These are phyloP conservation scores for Jaltomata sinuosa DNA, from an alignment of 257 asterid genomes.

Conservation along the genomic window DNA sequence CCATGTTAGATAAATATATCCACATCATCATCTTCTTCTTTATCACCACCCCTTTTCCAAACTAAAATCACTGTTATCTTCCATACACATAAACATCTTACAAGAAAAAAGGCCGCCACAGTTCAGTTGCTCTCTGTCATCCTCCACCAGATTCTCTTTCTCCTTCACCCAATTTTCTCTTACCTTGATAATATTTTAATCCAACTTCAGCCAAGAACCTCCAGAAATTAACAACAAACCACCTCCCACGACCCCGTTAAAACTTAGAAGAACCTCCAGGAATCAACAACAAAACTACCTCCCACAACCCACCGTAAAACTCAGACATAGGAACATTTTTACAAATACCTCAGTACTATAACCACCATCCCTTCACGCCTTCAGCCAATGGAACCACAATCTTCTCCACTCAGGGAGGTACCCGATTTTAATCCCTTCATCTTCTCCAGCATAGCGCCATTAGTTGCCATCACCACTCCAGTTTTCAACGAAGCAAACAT, in stretches of 20 bases:
- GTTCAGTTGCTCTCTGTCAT: not conserved
- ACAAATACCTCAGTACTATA: not conserved
- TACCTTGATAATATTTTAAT: not conserved
- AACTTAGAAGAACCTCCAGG: not conserved
- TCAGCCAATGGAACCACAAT: not conserved
- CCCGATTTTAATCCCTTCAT: not conserved
- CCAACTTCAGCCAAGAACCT: not conserved
- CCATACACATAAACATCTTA: no score
- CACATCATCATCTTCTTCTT: no score
- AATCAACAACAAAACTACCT: not conserved
- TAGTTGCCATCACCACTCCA: not conserved
- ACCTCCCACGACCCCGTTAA: not conserved
- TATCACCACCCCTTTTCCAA: no score
- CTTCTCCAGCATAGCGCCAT: not conserved
- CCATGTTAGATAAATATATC: no score
- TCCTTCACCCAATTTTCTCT: not conserved
- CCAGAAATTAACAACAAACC: not conserved
- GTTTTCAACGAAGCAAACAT: not conserved
- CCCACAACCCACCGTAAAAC: not conserved
- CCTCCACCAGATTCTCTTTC: not conserved
- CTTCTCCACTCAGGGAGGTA: not conserved
- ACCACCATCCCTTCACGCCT: not conserved
- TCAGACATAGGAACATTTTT: not conserved
- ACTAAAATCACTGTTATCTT: no score
- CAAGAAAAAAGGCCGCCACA: no score